phyloP scores from a whole-genome alignment of 208 protist genomes.

The Borovskyia barvae region DNA sequence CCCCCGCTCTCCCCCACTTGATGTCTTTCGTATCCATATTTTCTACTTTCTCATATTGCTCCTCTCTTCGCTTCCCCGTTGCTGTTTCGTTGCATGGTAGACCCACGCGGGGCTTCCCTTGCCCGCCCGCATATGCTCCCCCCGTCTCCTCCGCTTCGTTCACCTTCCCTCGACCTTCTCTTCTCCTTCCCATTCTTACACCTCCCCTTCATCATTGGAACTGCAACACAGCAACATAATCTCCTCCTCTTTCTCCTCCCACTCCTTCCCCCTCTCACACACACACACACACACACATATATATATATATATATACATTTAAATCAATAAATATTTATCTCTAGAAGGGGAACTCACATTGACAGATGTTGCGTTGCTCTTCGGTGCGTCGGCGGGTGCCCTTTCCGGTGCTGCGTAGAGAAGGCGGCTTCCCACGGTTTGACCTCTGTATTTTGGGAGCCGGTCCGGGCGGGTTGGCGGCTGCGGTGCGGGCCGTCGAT shows the following conservation, averaged over 20 bases:
- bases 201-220: no score
- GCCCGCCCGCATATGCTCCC: background rate
- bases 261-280: background rate
- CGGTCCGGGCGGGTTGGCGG: conserved; percentile 59
- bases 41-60: background rate
- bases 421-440: conserved; percentile 50
- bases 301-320: background rate
- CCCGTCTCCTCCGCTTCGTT: no score
- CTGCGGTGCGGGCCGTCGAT: conserved; percentile 50
- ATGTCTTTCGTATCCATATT: no score
- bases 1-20: no score
- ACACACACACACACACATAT: background rate
- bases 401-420: conserved; percentile 38
- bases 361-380: conserved; percentile 26
- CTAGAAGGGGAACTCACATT: no score
- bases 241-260: background rate
- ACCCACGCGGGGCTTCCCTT: background rate
- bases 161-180: no score
- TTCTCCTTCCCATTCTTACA: no score
- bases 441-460: conserved; percentile 74
- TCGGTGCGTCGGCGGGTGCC: conserved; percentile 19
- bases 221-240: no score
- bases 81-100: background rate
- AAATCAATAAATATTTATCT: no score
- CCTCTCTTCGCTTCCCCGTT: conserved; percentile 2